Evolutionary conservation across 73 alveolate genomes (phyloP).

Genomic region (Paramecium caudatum): DNA sequence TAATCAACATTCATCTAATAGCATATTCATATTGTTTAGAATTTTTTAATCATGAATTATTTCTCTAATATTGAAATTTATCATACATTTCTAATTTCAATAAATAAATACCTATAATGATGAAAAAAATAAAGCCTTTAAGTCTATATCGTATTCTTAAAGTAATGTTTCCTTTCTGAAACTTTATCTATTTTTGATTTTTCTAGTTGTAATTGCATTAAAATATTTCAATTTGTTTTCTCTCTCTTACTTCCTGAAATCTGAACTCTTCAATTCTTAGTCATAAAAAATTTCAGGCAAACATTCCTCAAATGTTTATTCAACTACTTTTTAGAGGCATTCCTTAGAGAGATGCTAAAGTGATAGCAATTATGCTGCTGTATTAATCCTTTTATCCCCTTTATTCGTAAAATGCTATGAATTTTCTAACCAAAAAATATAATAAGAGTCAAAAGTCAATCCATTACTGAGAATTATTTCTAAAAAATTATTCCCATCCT

Average conservation of each 20-base stretch:
- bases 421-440: slow-evolving; percentile 13
- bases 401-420: background rate
- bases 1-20: background rate
- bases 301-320: background rate
- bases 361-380: background rate
- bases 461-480: background rate
- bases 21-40: background rate
- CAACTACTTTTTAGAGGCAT: background rate
- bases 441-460: background rate
- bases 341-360: background rate
- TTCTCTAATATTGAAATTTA: background rate
- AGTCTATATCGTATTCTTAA: too few relatives aligned
- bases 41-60: background rate
- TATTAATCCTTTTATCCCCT: background rate
- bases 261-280: background rate
- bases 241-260: background rate
- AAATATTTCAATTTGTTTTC: background rate
- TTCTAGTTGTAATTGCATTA: background rate
- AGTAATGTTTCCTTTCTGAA: background rate
- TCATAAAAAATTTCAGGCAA: background rate
- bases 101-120: too few relatives aligned
- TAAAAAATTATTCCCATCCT: background rate
- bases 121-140: too few relatives aligned
- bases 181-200: background rate
- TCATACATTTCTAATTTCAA: too few relatives aligned